Evolutionary conservation across 139 green algal species (phyloP).

Genomic region (Parachlorella kessleri): DNA sequence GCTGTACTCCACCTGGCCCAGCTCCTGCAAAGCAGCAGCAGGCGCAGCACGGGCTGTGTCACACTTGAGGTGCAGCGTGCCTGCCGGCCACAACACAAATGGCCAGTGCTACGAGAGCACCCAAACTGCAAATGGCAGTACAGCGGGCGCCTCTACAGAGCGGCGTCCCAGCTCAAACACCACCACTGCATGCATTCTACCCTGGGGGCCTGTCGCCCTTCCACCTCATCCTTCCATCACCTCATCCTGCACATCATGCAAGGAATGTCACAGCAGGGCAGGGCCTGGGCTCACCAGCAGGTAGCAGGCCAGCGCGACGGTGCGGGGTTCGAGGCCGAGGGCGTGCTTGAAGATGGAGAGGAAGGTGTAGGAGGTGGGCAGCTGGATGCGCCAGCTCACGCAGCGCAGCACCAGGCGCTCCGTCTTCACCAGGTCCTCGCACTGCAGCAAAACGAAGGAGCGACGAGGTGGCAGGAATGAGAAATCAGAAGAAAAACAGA

Average conservation of each 20-base stretch:
- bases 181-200: slow-evolving; percentile 30
- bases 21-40: slow-evolving; percentile 52
- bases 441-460: slow-evolving; percentile 17
- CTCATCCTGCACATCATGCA: too few species aligned
- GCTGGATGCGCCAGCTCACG: slow-evolving; percentile 44
- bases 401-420: slow-evolving; percentile 56
- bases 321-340: slow-evolving; percentile 20
- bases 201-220: too few species aligned
- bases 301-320: slow-evolving; percentile 44
- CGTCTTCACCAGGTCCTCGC: slow-evolving; percentile 53
- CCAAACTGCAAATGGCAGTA: too few species aligned
- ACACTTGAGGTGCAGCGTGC: too few species aligned
- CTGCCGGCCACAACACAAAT: too few species aligned
- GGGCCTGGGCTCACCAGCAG: slow-evolving; percentile 46
- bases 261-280: too few species aligned
- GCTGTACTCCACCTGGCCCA: slow-evolving; percentile 49
- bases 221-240: too few species aligned
- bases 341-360: slow-evolving; percentile 48
- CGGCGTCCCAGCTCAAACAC: slow-evolving; percentile 17
- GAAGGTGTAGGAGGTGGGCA: slow-evolving; percentile 54
- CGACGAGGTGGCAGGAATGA: not conserved
- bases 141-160: not conserved
- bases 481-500: not conserved
- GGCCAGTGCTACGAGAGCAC: too few species aligned
- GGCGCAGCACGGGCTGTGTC: too few species aligned